Conservation (phyloP, 2,329 filamentous ascomycete genomes). For the Colletotrichum salicis region DNA sequence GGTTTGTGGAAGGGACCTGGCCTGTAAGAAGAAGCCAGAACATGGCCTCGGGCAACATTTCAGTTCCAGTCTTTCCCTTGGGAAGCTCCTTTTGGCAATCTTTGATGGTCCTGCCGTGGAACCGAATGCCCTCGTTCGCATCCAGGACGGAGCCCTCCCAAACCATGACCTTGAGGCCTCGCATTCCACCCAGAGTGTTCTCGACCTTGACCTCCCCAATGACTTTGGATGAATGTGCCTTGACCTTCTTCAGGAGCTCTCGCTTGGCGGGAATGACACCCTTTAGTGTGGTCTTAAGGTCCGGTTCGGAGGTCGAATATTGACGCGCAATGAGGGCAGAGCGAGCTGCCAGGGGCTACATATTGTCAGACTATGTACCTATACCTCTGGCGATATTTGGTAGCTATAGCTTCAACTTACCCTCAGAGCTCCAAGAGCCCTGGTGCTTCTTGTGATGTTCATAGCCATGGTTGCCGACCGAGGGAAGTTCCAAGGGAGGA, state of each 20-base stretch:
- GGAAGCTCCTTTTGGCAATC: slow-evolving; percentile 95
- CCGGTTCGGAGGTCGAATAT: slow-evolving; percentile 83
- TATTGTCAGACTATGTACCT: slow-evolving; percentile 4
- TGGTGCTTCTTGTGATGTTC: slow-evolving; percentile 69
- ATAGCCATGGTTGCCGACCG: slow-evolving; percentile 64
- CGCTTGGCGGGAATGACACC: slow-evolving; percentile 90
- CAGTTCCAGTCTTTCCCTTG: slow-evolving; percentile 90
- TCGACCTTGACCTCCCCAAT: slow-evolving; percentile 94
- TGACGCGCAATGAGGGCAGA: slow-evolving; percentile 41
- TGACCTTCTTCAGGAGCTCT: slow-evolving; percentile 93
- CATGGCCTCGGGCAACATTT: slow-evolving; percentile 99
- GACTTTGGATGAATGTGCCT: slow-evolving; percentile 81
- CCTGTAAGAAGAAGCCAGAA: slow-evolving; percentile 98
- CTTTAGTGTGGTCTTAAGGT: slow-evolving; percentile 88
- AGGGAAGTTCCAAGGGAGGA: slow-evolving; percentile 12
- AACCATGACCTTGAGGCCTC: slow-evolving; percentile 96
- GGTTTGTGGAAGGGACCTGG: slow-evolving; percentile 83
- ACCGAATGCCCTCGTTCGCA: slow-evolving; percentile 95
- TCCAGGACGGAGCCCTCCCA: slow-evolving; percentile 99
- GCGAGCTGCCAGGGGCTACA: slow-evolving; percentile 40
- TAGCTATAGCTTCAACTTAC: slow-evolving; percentile 53
- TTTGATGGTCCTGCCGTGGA: slow-evolving; percentile 97
- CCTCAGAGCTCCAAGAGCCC: slow-evolving; percentile 72
- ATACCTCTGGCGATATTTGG: no score
- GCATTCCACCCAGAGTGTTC: slow-evolving; percentile 96